Percentiles rank a stretch among this genome's conserved stretches.
phyloP scores from a whole-genome alignment of 176 grass and related monocot genomes.

The Musa schizocarpa region DNA sequence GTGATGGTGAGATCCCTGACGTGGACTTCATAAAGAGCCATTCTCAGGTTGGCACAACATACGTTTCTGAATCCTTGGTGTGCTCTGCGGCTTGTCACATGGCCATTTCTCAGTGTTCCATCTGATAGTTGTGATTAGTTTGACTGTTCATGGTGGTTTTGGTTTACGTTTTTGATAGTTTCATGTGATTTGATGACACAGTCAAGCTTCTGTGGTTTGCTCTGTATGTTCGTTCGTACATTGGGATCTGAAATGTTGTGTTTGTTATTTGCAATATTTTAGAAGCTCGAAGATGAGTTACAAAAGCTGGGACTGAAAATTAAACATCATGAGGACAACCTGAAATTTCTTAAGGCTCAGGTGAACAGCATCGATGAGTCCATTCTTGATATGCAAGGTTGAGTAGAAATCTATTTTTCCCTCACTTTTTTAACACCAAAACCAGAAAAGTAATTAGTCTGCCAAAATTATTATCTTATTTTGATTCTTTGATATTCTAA shows the following conservation, averaged over 20 bases:
- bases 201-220: background rate
- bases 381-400: constrained; percentile 44
- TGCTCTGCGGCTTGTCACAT: background rate
- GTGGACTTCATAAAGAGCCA: background rate
- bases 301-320: constrained; percentile 45
- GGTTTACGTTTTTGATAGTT: background rate
- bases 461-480: background rate
- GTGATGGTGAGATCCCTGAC: background rate
- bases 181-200: background rate
- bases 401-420: constrained; percentile 2
- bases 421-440: background rate
- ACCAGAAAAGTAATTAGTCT: background rate
- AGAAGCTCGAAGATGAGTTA: constrained; percentile 60
- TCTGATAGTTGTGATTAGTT: background rate
- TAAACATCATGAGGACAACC: constrained; percentile 60
- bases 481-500: background rate
- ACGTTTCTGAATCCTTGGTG: background rate
- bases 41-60: background rate
- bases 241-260: background rate
- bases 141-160: too few species aligned
- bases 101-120: background rate
- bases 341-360: constrained; percentile 52
- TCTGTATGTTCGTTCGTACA: background rate
- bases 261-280: constrained; percentile 9
- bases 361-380: constrained; percentile 32